Percentiles rank a stretch among this genome's conserved stretches.
Conservation (phyloP, 257 asterid species). For the Plectranthus barbatus region DNA sequence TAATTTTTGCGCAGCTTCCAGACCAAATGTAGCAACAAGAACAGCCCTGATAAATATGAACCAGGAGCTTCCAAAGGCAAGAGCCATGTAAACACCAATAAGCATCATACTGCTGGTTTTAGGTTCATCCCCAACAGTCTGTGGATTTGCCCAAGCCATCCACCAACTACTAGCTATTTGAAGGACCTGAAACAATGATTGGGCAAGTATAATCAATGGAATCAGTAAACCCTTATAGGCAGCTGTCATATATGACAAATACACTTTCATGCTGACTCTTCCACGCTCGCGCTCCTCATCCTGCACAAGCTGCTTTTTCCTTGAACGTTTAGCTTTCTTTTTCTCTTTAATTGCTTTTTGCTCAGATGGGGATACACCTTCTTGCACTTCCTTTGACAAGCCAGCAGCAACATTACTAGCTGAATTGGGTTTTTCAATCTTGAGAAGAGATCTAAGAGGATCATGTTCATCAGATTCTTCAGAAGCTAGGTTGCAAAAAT, state of each 20-base stretch:
- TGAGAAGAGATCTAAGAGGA: slow-evolving; percentile 39
- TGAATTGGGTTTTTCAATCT: slow-evolving; percentile 44
- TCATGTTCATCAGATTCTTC: slow-evolving; percentile 52
- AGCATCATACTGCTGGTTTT: slow-evolving; percentile 69
- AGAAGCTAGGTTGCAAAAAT: slow-evolving; percentile 43
- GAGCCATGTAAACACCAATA: slow-evolving; percentile 86
- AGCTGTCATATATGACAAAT: slow-evolving; percentile 79
- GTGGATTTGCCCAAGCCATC: slow-evolving; percentile 99
- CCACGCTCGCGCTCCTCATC: slow-evolving; percentile 97
- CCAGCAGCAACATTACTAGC: slow-evolving; percentile 34
- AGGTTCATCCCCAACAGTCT: slow-evolving; percentile 67
- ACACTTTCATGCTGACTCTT: slow-evolving; percentile 91
- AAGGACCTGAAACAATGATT: slow-evolving; percentile 81
- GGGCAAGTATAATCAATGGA: slow-evolving; percentile 80
- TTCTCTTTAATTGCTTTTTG: slow-evolving; percentile 76
- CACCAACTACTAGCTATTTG: slow-evolving; percentile 98
- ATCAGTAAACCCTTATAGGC: slow-evolving; percentile 87
- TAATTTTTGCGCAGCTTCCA: slow-evolving; percentile 81
- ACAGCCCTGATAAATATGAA: slow-evolving; percentile 84
- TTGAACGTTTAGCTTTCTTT: slow-evolving; percentile 74
- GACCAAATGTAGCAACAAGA: slow-evolving; percentile 92
- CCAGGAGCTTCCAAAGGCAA: slow-evolving; percentile 93
- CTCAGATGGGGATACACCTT: slow-evolving; percentile 56
- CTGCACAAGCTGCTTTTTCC: slow-evolving; percentile 88
- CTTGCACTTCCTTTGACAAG: slow-evolving; percentile 52